Evolutionary conservation across 495 filamentous ascomycete species (phyloP), one percentile per base, ranked within the genome.

Genomic region (Amorphotheca resinae): DNA sequence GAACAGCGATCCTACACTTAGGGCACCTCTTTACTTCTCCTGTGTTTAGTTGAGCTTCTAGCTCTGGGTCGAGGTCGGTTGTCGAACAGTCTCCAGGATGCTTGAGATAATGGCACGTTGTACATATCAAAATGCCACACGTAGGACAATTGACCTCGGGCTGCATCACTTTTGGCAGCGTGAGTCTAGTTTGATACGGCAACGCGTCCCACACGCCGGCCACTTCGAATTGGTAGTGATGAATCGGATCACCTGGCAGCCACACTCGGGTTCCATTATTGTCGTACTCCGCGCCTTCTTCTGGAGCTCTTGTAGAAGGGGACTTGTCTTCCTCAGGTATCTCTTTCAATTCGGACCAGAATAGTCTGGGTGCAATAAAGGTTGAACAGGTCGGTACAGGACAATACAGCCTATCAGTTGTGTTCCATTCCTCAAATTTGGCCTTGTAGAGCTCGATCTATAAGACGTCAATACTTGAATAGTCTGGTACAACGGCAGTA

Each of bases 391-490:
- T 47, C 11, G 50, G 52, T 11, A 54, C 26, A 23, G 57, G 57
- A 17, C 57, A 60, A 33, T 60, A 60, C 4, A 51, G 9, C n/a
- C 55, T 52, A n/a, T 58, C 34, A 12, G 47, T 36, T 1, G 57
- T 60, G 14, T 22, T 35, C 50, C 55, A 57, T 38, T 60, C 57
- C 33, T 58, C 55, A 45, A 46, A 51, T 35, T 54, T 60, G 20
- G 39, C 50, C 31, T 54, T 56, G 42, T 54, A 60, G 5, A 49
- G 25, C n/a, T 42, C 38, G 9, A 46, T 37, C 46, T 55, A 20
- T 23, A 16, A 17, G 8, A 15, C n/a, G 18, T 49, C 20, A 38
- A 23, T 32, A 34, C 8, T 20, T 22, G 21, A 17, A 9, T 20
- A 9, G 9, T 2, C 12, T 11, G 20, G 15, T 41, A 14, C n/a